Evolutionary conservation across 176 grass and related monocot genomes (phyloP), one percentile per base, ranked within the genome.

Genomic region (maize (Zea mays)): DNA sequence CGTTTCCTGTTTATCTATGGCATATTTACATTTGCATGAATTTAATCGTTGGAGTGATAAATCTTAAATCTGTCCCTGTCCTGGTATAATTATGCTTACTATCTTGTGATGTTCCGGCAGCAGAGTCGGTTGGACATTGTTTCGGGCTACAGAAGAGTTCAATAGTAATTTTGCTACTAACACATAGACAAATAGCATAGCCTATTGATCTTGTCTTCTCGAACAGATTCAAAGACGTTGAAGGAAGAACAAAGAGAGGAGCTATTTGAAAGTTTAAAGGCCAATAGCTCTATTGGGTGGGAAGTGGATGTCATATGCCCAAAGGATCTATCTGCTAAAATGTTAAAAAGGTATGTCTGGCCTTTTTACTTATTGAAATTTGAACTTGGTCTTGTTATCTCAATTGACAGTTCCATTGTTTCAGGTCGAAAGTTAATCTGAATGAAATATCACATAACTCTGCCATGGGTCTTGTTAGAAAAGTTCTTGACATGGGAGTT

Each of bases 391-490:
- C 11, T 43, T 80, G 7, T 71, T 50, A 7, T 36, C 40, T 20
- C 8, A 8, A 67, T 77, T 85, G 40, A 61, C 17, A 63, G 10
- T 64, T 47, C 63, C 12, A 63, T 70, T 72, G 48, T 77, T 65
- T 70, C 89, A 98, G 91, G 79, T 68, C 70, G 3, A 98, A 98
- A 88, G 48, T 98, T 70, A 98, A 98, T 86, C 72, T 98, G 21
- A 94, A 98, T 79, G 95, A 94, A 76, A 98, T 98, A 86, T 98
- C 89, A 35, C 95, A 94, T 79, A 94, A 92, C 66, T 98, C 95
- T 78, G 95, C 95, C 40, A 98, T 98, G 70, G 83, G 89, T 11
- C 95, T 98, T 37, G 83, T 94, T 60, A 87, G 65, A 59, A 98
- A 84, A 67, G 77, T 79, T 64, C 78, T 94, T 84, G 87, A 86